Evolutionary conservation across 371 early-diverging fungal genomes (phyloP).

Genomic region (Mucor velutinosus): DNA sequence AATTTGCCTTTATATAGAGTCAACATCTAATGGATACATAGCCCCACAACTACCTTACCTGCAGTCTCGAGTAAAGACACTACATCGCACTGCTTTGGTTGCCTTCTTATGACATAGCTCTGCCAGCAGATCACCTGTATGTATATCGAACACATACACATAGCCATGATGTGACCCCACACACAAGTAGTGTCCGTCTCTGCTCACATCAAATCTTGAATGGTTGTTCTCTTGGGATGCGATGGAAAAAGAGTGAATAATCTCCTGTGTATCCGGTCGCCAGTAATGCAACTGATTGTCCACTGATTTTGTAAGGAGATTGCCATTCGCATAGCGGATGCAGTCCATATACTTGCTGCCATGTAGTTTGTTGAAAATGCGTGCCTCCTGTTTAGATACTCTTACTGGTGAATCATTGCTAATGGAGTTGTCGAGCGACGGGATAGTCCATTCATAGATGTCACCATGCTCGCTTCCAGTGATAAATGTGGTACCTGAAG

Average conservation of each 20-base stretch:
- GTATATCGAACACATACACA: conserved; percentile 69
- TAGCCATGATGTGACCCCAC: conserved; percentile 75
- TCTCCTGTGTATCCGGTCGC: conserved; percentile 56
- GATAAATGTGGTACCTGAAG: conserved; percentile 57
- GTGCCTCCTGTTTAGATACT: conserved; percentile 36
- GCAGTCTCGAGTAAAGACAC: conserved; percentile 77
- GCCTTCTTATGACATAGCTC: conserved; percentile 79
- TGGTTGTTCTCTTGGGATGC: conserved; percentile 40
- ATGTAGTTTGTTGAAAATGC: conserved; percentile 40
- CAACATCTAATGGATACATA: background rate
- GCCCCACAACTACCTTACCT: conserved; percentile 45
- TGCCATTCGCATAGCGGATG: conserved; percentile 66
- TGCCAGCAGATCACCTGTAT: conserved; percentile 63
- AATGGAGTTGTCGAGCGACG: conserved; percentile 19
- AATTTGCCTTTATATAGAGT: conserved; percentile 53
- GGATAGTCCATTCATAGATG: conserved; percentile 61
- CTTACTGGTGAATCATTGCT: conserved; percentile 33
- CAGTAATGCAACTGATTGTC: conserved; percentile 78
- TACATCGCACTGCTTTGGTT: conserved; percentile 76
- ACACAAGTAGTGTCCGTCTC: conserved; percentile 73
- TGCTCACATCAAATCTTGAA: conserved; percentile 53
- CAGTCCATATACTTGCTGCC: conserved; percentile 59
- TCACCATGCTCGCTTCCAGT: conserved; percentile 62
- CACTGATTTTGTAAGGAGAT: conserved; percentile 71
- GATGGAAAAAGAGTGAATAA: conserved; percentile 39